A percentile compares a stretch with the other conserved stretches of the same genome.
Evolutionary conservation across 768 basidiomycete genomes (phyloP).

Genomic region (Rhodotorula diobovata): DNA sequence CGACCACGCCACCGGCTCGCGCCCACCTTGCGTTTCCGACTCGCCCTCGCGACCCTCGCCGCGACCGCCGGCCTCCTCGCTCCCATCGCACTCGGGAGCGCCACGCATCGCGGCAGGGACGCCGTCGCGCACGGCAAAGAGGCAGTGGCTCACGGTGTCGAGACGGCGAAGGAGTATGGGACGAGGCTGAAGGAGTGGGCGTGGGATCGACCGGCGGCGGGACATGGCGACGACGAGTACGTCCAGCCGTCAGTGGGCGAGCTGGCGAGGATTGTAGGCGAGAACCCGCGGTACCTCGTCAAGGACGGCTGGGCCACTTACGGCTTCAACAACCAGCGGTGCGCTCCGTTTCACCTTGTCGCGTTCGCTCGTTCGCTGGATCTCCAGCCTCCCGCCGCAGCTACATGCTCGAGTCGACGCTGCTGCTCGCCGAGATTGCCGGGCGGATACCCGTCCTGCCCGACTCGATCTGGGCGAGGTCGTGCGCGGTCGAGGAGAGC

Average conservation of each 20-base stretch:
- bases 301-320: conserved; percentile 4
- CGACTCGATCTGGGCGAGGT: conserved; percentile 1
- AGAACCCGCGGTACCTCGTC: not conserved
- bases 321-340: conserved; percentile 8
- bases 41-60: not conserved
- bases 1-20: not conserved
- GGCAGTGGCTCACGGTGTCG: not conserved
- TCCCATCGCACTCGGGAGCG: not conserved
- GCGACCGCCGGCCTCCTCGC: not conserved
- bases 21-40: too few relatives aligned
- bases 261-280: not conserved
- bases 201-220: too few relatives aligned
- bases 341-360: not conserved
- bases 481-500: not conserved
- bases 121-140: too few relatives aligned
- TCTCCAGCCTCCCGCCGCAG: not conserved
- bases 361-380: rapidly evolving
- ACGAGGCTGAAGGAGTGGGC: not conserved
- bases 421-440: not conserved
- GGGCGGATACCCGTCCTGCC: conserved; percentile 2
- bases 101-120: too few relatives aligned
- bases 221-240: not conserved
- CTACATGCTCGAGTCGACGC: conserved; percentile 12
- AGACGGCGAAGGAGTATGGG: not conserved
- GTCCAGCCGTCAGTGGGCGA: not conserved